Conservation (phyloP, 495 filamentous ascomycete genomes). For the Aspergillus conjunctus region DNA sequence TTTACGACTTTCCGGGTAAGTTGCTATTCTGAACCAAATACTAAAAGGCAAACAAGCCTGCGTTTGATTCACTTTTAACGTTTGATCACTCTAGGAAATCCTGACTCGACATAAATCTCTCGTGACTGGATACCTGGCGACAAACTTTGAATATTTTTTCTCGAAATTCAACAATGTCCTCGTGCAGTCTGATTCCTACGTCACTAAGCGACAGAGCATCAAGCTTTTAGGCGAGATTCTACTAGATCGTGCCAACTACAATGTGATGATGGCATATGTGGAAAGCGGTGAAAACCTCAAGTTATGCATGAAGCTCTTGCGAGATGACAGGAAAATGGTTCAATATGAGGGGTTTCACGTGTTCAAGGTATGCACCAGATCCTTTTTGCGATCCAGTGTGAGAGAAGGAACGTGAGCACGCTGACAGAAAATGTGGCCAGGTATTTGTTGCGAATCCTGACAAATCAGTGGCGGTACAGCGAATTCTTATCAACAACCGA, state of each 20-base stretch:
- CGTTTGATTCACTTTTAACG: slow-evolving; percentile 7
- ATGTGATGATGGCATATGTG: slow-evolving; percentile 96
- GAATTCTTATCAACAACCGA: slow-evolving; percentile 93
- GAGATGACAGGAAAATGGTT: slow-evolving; percentile 96
- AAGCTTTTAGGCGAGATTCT: slow-evolving; percentile 95
- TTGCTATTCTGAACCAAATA: not conserved
- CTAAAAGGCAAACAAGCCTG: not conserved
- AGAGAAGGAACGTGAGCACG: not conserved
- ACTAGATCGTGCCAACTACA: slow-evolving; percentile 93
- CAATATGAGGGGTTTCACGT: slow-evolving; percentile 99
- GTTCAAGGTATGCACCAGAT: slow-evolving; percentile 72
- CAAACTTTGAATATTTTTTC: slow-evolving; percentile 93
- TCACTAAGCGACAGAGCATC: slow-evolving; percentile 97
- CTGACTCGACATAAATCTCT: slow-evolving; percentile 91
- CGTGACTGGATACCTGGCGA: slow-evolving; percentile 79
- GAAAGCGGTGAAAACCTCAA: slow-evolving; percentile 94
- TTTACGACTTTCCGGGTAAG: slow-evolving; percentile 94
- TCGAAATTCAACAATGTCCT: slow-evolving; percentile 84
- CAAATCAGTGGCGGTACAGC: slow-evolving; percentile 91
- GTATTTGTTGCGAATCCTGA: slow-evolving; percentile 98
- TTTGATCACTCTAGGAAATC: slow-evolving; percentile 65
- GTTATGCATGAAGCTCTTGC: slow-evolving; percentile 93
- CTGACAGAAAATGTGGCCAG: slow-evolving; percentile 43
- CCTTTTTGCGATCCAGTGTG: not conserved
- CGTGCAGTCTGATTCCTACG: slow-evolving; percentile 90